Conservation (phyloP, 768 basidiomycete species). For the Dendrothele bispora region DNA sequence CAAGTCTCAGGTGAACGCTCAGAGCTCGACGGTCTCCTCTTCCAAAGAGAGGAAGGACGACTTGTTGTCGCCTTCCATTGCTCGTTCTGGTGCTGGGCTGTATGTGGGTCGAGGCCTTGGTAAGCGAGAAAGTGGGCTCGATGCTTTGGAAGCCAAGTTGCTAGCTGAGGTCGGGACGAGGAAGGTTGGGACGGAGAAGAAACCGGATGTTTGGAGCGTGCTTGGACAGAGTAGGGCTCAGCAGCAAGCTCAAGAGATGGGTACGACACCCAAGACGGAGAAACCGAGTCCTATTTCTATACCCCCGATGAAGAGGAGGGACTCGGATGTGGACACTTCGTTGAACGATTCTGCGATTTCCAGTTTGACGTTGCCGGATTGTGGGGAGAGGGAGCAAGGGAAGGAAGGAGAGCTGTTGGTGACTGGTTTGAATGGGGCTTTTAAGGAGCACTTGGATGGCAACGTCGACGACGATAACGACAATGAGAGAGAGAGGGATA, state of each 20-base stretch:
- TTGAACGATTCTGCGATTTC: slow-evolving; percentile 56
- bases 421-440: not conserved
- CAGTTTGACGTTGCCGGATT: slow-evolving; percentile 48
- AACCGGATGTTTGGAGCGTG: slow-evolving; percentile 33
- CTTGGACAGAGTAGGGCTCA: slow-evolving; percentile 18
- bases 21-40: no score
- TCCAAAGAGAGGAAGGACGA: no score
- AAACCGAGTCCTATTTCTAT: slow-evolving; percentile 34
- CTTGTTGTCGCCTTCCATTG: no score
- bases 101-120: slow-evolving; percentile 9
- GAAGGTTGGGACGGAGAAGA: slow-evolving; percentile 32
- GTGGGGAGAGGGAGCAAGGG: slow-evolving; percentile 23
- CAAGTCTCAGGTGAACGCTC: no score
- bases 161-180: slow-evolving; percentile 75
- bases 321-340: slow-evolving; percentile 29
- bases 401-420: not conserved
- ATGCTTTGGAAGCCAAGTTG: slow-evolving; percentile 69
- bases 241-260: slow-evolving; percentile 10
- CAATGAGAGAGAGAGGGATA: slow-evolving; percentile 19
- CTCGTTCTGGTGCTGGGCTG: slow-evolving; percentile 14
- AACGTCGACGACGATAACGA: slow-evolving; percentile 19
- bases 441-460: slow-evolving; percentile 12
- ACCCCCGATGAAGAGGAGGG: slow-evolving; percentile 30
- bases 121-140: slow-evolving; percentile 57
- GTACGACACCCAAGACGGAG: slow-evolving; percentile 10